Base-by-base conservation (phyloP, 2,329 filamentous ascomycete species). In the Talaromyces pinophilus region DNA sequence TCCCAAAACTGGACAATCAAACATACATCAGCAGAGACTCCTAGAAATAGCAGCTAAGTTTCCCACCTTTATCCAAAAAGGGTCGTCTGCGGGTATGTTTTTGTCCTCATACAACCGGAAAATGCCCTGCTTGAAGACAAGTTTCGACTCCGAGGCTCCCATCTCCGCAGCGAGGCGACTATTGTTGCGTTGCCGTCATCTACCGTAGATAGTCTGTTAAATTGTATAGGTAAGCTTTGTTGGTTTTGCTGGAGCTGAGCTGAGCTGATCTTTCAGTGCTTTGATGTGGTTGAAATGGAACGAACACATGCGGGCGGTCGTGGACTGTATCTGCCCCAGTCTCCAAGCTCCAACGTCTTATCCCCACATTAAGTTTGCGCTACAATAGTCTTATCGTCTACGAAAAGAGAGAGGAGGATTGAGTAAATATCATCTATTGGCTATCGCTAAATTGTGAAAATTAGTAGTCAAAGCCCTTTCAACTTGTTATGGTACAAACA, bases 81-180 rank as follows among this genome's bases (percentile, higher is more conserved):
- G 85, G 82, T 97, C 92, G 80, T 95, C 90, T 65, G 92, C 88
- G 67, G 92, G 86, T 76, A 98, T 97, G 77, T 91, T 86, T 71
- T 89, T 88, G 78, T 96, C 91, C 78, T 97, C 93, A n/a, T 93
- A 95, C 67, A 99, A 88, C 76, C 91, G 89, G 83, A 98, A 97
- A 82, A 98, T 96, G 81, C 93, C 94, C 82, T 96, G 92, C 82
- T 97, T 98, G 86, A 99, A 98, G 77, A 94, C 92, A 77, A 98
- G 89, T 86, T 98, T 98, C 75, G 94, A 98, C 83, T 98, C 94
- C 81, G 94, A 97, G 77, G 94, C 94, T 80, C 95, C 95, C 95
- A 99, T 99, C 65, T 74, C 76, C 71, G 73, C 71, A 68, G 71
- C 68, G 70, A 67, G 65, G 67, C 64, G 67, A 19, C 52, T 65